These are phyloP conservation scores for Neurospora sublineolata DNA, from an alignment of 495 filamentous ascomycete genomes.

Conservation along the genomic window DNA sequence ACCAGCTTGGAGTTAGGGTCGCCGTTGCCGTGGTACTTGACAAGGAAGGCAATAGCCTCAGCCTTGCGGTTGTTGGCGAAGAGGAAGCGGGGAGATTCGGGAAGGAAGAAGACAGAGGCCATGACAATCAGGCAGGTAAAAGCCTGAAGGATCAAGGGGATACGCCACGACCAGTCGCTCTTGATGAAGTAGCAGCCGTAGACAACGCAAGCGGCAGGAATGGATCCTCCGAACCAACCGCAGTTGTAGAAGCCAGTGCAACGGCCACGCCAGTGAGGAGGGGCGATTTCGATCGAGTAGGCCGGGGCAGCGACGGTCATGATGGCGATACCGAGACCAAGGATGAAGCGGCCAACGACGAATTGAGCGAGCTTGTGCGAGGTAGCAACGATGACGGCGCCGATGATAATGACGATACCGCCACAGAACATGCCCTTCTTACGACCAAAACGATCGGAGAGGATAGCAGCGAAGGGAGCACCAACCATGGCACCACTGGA, in stretches of 20 bases:
- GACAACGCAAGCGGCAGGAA: conserved; percentile 34
- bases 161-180: conserved; percentile 32
- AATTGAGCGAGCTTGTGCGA: conserved; percentile 29
- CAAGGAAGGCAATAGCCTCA: conserved; percentile 41
- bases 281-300: conserved; percentile 36
- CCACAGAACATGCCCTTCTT: conserved; percentile 37
- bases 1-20: conserved; percentile 42
- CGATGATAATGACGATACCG: conserved; percentile 39
- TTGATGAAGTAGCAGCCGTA: conserved; percentile 33
- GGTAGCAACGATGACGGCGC: conserved; percentile 34
- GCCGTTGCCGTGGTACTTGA: conserved; percentile 49
- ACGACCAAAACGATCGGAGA: conserved; percentile 35
- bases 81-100: conserved; percentile 53
- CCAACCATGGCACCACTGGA: conserved; percentile 36
- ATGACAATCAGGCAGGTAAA: conserved; percentile 38
- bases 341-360: conserved; percentile 39
- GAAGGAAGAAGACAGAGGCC: conserved; percentile 44
- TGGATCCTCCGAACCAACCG: conserved; percentile 40
- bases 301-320: conserved; percentile 39
- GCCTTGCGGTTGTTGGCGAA: conserved; percentile 42
- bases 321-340: conserved; percentile 39
- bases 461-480: conserved; percentile 30
- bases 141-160: conserved; percentile 36
- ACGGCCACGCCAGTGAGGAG: conserved; percentile 40
- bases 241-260: conserved; percentile 41